Conservation (phyloP, 441 rosid genomes). For the Euphorbia celastroides region DNA sequence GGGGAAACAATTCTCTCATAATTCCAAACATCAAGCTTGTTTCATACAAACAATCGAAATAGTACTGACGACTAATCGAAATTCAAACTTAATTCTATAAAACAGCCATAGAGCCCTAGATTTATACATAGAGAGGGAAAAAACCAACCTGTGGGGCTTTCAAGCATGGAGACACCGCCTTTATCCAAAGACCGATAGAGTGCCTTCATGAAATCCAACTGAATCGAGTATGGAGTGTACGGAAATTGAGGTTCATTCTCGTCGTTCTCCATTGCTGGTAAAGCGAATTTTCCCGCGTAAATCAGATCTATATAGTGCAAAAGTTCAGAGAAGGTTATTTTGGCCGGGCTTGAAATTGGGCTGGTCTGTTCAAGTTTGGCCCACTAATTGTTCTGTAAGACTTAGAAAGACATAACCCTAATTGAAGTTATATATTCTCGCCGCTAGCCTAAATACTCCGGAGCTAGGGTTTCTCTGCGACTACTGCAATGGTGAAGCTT, state of each 20-base stretch:
- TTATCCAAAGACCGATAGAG: conserved; percentile 63
- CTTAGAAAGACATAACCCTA: conserved; percentile 4
- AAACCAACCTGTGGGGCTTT: conserved; percentile 71
- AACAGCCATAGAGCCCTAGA: not conserved
- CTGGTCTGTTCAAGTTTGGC: not conserved
- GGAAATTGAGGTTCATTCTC: conserved; percentile 53
- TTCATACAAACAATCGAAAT: no score
- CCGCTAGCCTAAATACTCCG: not conserved
- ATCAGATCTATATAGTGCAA: no score
- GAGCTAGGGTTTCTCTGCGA: conserved; percentile 18
- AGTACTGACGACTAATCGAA: no score
- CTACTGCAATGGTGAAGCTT: conserved; percentile 28
- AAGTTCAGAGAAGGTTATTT: no score
- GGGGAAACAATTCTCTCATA: not conserved
- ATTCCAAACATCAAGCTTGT: not conserved
- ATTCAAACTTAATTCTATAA: not conserved
- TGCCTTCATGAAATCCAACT: conserved; percentile 76
- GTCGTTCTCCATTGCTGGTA: conserved; percentile 25
- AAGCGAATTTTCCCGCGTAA: conserved; percentile 10
- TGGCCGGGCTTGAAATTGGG: not conserved
- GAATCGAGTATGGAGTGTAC: conserved; percentile 69
- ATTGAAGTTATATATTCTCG: not conserved
- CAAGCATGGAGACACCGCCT: conserved; percentile 95
- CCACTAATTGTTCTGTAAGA: not conserved
- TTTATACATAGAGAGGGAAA: not conserved